Percentiles rank a stretch among this genome's conserved stretches.
Evolutionary conservation across 202 grass and related monocot genomes (phyloP).

Genomic region (Setaria viridis): DNA sequence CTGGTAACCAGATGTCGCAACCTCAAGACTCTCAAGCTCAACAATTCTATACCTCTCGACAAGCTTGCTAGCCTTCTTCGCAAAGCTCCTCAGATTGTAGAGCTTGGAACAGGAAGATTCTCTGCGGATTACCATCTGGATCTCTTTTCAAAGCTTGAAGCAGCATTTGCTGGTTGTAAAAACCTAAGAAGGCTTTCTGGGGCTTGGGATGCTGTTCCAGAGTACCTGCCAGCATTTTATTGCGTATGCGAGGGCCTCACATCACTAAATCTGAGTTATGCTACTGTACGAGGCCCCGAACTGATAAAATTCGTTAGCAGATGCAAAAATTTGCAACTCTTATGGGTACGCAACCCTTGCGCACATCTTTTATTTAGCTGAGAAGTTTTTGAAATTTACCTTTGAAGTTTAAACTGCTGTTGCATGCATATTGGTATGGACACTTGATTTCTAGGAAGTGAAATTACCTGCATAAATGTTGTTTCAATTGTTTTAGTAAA

Average conservation of each 20-base stretch:
- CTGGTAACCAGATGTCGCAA: slow-evolving; percentile 75
- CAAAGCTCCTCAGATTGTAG: slow-evolving; percentile 64
- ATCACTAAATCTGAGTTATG: slow-evolving; percentile 73
- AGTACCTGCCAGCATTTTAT: slow-evolving; percentile 63
- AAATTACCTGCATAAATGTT: slow-evolving; percentile 5
- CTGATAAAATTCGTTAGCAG: slow-evolving; percentile 67
- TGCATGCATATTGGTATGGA: neutral
- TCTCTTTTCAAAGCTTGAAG: slow-evolving; percentile 64
- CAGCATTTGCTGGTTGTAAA: slow-evolving; percentile 64
- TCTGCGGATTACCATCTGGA: slow-evolving; percentile 61
- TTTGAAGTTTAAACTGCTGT: neutral
- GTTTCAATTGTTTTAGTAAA: slow-evolving; percentile 1
- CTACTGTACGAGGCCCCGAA: slow-evolving; percentile 56
- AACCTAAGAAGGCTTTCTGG: slow-evolving; percentile 70
- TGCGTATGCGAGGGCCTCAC: slow-evolving; percentile 74
- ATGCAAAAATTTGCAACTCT: slow-evolving; percentile 73
- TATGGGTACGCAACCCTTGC: slow-evolving; percentile 72
- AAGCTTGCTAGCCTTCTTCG: slow-evolving; percentile 61
- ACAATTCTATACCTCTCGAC: slow-evolving; percentile 65
- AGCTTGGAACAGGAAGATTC: slow-evolving; percentile 68
- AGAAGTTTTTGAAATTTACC: neutral
- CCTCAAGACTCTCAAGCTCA: slow-evolving; percentile 75
- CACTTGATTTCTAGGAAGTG: neutral
- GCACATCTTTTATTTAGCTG: neutral
- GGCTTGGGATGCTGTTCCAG: slow-evolving; percentile 63